Evolutionary conservation across 2,329 filamentous ascomycete genomes (phyloP), one percentile per base, ranked within the genome.

Genomic region (Alternaria sp.): DNA sequence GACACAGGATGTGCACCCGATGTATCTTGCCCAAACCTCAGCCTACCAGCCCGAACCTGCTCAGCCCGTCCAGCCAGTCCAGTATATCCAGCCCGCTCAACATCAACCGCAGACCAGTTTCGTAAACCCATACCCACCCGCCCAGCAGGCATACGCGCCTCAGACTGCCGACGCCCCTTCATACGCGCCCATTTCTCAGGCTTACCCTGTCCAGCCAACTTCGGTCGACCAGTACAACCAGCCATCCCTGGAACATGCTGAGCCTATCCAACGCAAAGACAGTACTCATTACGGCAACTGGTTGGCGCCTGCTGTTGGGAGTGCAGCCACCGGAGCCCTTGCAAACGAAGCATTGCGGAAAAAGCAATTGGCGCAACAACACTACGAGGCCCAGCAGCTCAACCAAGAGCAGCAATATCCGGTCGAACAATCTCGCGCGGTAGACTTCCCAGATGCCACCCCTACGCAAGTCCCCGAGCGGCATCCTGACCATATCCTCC

Each of bases 231-330:
- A 50, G 40, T 59, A 59, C 44, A 36, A 49, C 9, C 59, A 54
- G 28, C 21, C 58, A 25, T 57, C 64, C 30, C 25, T 36, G 46
- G 55, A 32, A 11, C 28, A 65, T 12, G 23, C 36, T 15, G 62
- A 67, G 28, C 36, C 64, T 10, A 43, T 67, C 36, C 68, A 70
- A 62, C 70, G 75, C 8, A 79, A 78, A 52, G 78, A 80, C 62
- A 85, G 81, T 65, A 77, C 81, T 51, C 77, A 81, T 55, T 85
- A 86, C 60, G 83, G 83, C 15, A 81, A 85, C 28, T 89, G 86
- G 86, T 84, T 88, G 79, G 83, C 81, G 21, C 84, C 84, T 32
- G 81, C 80, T n/a, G 83, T 81, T 19, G 83, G 79, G 10, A 82
- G 81, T 32, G 80, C 71, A 30, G 76, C 76, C 12, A 78, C 81